Evolutionary conservation across 768 basidiomycete species (phyloP).

Genomic region (Collybia sordida): DNA sequence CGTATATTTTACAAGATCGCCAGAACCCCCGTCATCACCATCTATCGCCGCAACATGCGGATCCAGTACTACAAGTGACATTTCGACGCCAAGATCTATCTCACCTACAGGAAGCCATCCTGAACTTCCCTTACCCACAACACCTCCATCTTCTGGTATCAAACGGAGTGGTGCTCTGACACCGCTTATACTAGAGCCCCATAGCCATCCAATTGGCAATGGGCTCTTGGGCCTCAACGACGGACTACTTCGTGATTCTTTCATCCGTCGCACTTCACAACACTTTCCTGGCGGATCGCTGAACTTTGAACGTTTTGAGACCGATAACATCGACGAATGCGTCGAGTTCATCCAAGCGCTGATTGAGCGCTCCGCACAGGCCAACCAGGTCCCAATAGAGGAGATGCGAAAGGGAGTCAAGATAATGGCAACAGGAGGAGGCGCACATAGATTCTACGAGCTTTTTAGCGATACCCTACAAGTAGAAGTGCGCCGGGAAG

Average conservation of each 20-base stretch:
- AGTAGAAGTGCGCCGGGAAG: slow-evolving; percentile 87
- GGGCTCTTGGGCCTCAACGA: slow-evolving; percentile 37
- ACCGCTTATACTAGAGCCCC: slow-evolving; percentile 69
- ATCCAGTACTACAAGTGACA: slow-evolving; percentile 45
- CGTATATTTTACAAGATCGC: slow-evolving; percentile 96
- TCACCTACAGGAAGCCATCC: slow-evolving; percentile 38
- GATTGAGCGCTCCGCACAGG: slow-evolving; percentile 80
- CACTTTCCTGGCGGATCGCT: slow-evolving; percentile 96
- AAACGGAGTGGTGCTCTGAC: slow-evolving; percentile 76
- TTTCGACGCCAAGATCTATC: slow-evolving; percentile 44
- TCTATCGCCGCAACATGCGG: slow-evolving; percentile 62
- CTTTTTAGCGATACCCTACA: slow-evolving; percentile 69
- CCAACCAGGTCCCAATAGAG: slow-evolving; percentile 84
- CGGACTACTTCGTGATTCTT: slow-evolving; percentile 56
- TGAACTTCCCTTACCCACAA: slow-evolving; percentile 26
- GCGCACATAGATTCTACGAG: slow-evolving; percentile 92
- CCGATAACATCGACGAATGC: slow-evolving; percentile 80
- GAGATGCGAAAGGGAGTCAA: slow-evolving; percentile 93
- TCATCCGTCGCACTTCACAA: slow-evolving; percentile 68
- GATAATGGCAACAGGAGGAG: slow-evolving; percentile 98
- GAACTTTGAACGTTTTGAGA: slow-evolving; percentile 98
- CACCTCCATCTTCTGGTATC: slow-evolving; percentile 31
- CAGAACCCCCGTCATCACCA: slow-evolving; percentile 80
- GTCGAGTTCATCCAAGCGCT: slow-evolving; percentile 85
- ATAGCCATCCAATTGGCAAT: slow-evolving; percentile 25